Conservation (phyloP, 768 basidiomycete genomes). For the Lactifluus pinguis region DNA sequence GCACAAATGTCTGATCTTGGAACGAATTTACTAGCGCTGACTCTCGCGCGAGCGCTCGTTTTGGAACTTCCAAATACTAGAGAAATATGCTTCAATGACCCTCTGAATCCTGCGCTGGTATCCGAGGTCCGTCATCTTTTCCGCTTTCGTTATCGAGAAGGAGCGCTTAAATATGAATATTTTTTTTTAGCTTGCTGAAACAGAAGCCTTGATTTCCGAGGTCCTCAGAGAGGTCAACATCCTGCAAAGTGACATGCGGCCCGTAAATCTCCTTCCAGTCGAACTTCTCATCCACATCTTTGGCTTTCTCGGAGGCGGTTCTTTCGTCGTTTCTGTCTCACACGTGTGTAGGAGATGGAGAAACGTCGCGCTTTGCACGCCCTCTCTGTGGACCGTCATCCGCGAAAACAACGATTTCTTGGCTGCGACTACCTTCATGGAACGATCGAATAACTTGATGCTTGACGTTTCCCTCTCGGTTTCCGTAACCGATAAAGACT, state of each 20-base stretch:
- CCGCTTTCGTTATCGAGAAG: neutral
- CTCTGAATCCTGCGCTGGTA: neutral
- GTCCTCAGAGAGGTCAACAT: neutral
- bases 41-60: neutral
- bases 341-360: constrained; percentile 9
- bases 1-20: neutral
- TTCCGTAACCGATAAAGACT: neutral
- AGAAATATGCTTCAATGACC: neutral
- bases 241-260: neutral
- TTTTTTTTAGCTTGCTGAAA: constrained; percentile 4
- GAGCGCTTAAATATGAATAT: neutral
- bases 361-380: neutral
- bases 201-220: neutral
- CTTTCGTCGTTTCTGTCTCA: constrained; percentile 1
- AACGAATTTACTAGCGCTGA: neutral
- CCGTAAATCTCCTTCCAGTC: constrained; percentile 4
- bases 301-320: neutral
- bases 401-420: neutral
- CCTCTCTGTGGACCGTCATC: constrained; percentile 8
- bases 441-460: neutral
- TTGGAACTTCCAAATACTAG: neutral
- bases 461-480: constrained; percentile 4
- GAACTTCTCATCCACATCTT: constrained; percentile 13
- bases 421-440: neutral
- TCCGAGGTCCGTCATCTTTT: neutral